phyloP scores from a whole-genome alignment of 2,329 filamentous ascomycete species.

The Hymenoscyphus fructigenus region DNA sequence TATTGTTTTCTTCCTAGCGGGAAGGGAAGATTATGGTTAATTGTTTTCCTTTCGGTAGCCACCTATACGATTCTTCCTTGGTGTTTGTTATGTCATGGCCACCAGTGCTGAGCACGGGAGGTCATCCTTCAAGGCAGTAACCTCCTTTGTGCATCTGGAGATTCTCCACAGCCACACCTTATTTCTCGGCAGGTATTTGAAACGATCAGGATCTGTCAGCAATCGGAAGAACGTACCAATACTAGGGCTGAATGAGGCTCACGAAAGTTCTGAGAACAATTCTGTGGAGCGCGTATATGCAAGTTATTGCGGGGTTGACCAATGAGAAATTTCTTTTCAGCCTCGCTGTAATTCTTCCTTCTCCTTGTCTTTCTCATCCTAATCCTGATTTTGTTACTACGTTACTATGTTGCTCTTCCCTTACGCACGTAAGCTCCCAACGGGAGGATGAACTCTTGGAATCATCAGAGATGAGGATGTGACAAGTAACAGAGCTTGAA shows the following conservation, averaged over 20 bases:
- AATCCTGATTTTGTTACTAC: neutral
- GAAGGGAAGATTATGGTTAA: too few species aligned
- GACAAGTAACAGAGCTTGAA: too few species aligned
- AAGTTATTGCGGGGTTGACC: neutral
- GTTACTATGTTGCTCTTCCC: neutral
- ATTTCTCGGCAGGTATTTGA: neutral
- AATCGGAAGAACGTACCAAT: neutral
- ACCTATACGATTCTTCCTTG: too few species aligned
- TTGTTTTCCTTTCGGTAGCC: too few species aligned
- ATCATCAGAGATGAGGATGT: too few species aligned
- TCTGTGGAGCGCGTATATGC: too few species aligned
- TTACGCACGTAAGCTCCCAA: neutral
- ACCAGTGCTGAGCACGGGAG: too few species aligned
- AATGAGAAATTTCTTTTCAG: neutral
- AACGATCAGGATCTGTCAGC: neutral
- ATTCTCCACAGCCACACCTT: neutral
- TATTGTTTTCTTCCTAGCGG: too few species aligned
- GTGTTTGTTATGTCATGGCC: too few species aligned
- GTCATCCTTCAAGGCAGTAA: too few species aligned
- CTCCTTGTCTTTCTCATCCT: neutral
- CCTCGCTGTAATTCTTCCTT: neutral
- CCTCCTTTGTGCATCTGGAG: too few species aligned
- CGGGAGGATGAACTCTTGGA: too few species aligned
- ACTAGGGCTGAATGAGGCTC: neutral
- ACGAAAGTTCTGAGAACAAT: neutral